Base-by-base conservation (phyloP, 805 yeast species). In the Teunomyces barrocoloradensis region DNA sequence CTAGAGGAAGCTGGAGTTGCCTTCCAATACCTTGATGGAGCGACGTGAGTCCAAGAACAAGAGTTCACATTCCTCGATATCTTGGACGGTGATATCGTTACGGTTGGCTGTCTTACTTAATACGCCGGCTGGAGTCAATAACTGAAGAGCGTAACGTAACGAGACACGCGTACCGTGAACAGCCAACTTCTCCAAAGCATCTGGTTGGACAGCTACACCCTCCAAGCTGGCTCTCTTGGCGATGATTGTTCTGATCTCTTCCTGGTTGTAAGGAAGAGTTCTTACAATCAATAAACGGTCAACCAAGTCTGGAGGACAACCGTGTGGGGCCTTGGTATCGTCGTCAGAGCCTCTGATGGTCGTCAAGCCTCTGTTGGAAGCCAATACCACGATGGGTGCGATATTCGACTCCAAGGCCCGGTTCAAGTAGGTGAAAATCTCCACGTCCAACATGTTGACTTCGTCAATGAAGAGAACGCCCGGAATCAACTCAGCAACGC, bases 401-500 rank as follows among this genome's bases (percentile, higher is more conserved):
- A 94, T 87, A 23, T 86, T 73, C 43, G 91, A 84, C 69, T 94
- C 99, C 53, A 94, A 77, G 7, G 98, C 98, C 54, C 96, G 80
- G 75, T 94, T 94, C 60, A 94, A 75, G 66, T 88, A 94, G 10
- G 99, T 89, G 74, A 94, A 94, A 65, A 96, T 89, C 75, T 94
- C 99, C 53, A 94, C 85, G 65, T 94, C 99, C 59, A 94, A 78
- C 99, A 94, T 94, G 73, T 94, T 95, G 38, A 91, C 98, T 73
- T 94, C 99, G 70, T 94, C 99, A 58, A 94, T 94, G 69, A 94
- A 94, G 58, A 94, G 75, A 20, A 94, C 99, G 60, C 99, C 99
- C 1, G 99, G 99, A 49, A 94, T 88, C 42, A 94, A 78, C 70
- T 92, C 98, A 10, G 99, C 99, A 45, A 92, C 88, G 51, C 99